phyloP scores from a whole-genome alignment of 345 rosid species.

The Diplotaxis tenuifolia region DNA sequence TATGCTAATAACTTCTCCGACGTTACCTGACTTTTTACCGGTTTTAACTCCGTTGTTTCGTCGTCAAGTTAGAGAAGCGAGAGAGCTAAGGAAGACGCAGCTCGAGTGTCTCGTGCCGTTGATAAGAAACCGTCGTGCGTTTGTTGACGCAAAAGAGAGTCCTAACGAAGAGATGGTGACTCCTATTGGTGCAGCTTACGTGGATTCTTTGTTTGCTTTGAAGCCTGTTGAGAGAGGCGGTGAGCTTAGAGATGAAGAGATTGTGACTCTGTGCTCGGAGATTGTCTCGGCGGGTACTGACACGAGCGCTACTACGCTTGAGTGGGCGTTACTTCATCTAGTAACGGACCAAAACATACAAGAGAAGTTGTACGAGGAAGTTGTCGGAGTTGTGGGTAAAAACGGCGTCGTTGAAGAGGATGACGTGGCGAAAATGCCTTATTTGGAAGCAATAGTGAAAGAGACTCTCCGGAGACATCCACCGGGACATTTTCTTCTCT shows the following conservation, averaged over 20 bases:
- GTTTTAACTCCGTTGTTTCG: conserved; percentile 68
- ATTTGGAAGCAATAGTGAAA: conserved; percentile 66
- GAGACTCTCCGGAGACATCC: conserved; percentile 96
- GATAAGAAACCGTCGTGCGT: conserved; percentile 60
- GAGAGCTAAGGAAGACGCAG: conserved; percentile 62
- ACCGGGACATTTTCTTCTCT: conserved; percentile 84
- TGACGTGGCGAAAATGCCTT: conserved; percentile 65
- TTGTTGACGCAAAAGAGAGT: conserved; percentile 47
- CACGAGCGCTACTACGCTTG: conserved; percentile 75
- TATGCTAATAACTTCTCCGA: conserved; percentile 72
- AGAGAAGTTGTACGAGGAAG: conserved; percentile 63
- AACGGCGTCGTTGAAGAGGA: conserved; percentile 57
- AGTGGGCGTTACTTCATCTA: conserved; percentile 78
- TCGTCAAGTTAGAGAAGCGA: conserved; percentile 61
- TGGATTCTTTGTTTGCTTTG: conserved; percentile 69
- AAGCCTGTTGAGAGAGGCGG: conserved; percentile 47
- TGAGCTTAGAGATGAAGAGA: conserved; percentile 63
- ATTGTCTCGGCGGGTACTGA: conserved; percentile 87
- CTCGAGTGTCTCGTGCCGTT: conserved; percentile 74
- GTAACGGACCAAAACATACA: conserved; percentile 68
- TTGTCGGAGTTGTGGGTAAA: conserved; percentile 55
- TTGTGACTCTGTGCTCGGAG: conserved; percentile 84
- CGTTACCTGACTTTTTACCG: conserved; percentile 82
- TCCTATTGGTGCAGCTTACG: conserved; percentile 89
- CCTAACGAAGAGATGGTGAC: conserved; percentile 69